phyloP scores from a whole-genome alignment of 1,284 basidiomycete genomes.

The Fomes fomentarius region DNA sequence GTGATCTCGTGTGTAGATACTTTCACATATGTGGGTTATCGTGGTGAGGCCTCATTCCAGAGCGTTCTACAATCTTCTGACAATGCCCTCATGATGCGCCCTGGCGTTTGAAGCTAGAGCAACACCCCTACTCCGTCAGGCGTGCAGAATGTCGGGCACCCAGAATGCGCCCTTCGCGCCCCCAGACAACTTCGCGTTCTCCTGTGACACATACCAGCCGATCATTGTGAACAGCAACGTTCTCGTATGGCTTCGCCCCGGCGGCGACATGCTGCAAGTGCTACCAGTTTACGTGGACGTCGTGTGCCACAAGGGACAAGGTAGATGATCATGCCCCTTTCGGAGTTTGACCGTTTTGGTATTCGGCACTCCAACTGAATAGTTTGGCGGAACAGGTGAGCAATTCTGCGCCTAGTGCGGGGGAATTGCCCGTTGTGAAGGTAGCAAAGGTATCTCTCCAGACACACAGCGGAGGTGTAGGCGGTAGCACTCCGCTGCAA shows the following conservation, averaged over 20 bases:
- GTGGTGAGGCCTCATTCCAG: neutral
- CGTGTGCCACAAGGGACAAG: constrained; percentile 25
- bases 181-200: constrained; percentile 23
- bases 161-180: constrained; percentile 28
- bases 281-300: constrained; percentile 29
- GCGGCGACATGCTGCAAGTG: constrained; percentile 27
- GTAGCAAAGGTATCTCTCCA: constrained; percentile 19
- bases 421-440: neutral
- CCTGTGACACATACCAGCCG: constrained; percentile 28
- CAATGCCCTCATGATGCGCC: constrained; percentile 9
- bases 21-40: too few species aligned
- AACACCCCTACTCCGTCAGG: constrained; percentile 18
- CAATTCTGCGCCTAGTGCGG: too few species aligned
- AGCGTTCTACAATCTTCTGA: constrained; percentile 22
- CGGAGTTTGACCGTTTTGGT: neutral
- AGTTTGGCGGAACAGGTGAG: too few species aligned
- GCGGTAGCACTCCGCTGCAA: constrained; percentile 5
- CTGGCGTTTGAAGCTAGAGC: constrained; percentile 24
- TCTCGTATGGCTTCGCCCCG: constrained; percentile 29
- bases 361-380: too few species aligned
- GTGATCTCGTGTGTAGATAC: neutral
- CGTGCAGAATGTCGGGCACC: constrained; percentile 20
- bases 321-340: constrained; percentile 25
- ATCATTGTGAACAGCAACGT: constrained; percentile 27
- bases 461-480: constrained; percentile 24